Evolutionary conservation across 148 eudicot genomes (phyloP), one percentile per base, ranked within the genome.

Genomic region (Heliosperma pusillum): DNA sequence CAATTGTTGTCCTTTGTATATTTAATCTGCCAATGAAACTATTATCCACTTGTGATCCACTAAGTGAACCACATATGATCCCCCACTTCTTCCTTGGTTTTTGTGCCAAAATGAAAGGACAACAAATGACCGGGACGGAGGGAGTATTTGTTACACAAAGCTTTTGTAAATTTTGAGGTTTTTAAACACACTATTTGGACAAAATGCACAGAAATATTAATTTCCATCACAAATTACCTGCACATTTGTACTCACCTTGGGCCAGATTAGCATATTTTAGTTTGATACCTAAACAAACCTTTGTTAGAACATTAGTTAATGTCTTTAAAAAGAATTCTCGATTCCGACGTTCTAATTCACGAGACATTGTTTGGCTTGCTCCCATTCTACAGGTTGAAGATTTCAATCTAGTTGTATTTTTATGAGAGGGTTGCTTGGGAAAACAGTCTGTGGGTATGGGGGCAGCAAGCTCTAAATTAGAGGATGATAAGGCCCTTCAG

Each of bases 401-500:
- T n/a, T 47, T 58, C 68, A 25, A 16, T 57, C 20, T 24, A 45
- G 58, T 68, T 71, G 71, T 1, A 47, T 56, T 71, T 80, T 57
- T 44, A 80, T 80, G 83, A 76, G 62, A 65, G 66, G 47, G 17
- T 76, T 76, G 73, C 61, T 70, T 71, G 27, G 47, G 76, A 57
- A 21, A 65, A 69, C 26, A 67, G 62, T 65, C 27, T 57, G 75
- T 69, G 76, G 72, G 56, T 56, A 93, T 94, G 98, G 98, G 98
- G 79, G 90, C 87, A 0, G 80, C 91, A 58, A 85, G 78, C 81
- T 94, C 98, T 78, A 91, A 80, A 83, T 63, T 87, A 69, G 97
- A 90, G 58, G 98, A 94, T 80, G 98, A 91, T 74, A 94, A 91
- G 78, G 89, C 96, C 58, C 80, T 90, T 70, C 85, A 82, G 75